Conservation (phyloP, 176 grass and related monocot species). For the Triticum dicoccoides region DNA sequence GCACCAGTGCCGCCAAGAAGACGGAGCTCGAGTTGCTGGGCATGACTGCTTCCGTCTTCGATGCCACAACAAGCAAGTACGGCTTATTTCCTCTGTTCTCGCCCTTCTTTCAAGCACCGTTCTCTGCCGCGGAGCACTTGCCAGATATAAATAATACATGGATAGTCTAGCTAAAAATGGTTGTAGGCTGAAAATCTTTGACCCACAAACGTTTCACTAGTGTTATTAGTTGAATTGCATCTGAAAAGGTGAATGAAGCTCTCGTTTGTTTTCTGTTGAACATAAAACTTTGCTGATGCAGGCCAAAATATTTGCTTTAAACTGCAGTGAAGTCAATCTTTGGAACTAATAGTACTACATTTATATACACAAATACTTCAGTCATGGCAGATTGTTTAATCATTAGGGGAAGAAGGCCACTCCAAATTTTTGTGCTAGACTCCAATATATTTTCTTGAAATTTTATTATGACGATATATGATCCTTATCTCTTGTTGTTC, state of each 20-base stretch:
- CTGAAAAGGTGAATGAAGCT: neutral
- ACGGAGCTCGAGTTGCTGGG: constrained; percentile 61
- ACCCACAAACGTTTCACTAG: neutral
- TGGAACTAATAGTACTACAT: neutral
- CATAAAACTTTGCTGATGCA: neutral
- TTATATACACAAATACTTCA: neutral
- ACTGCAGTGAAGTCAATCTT: neutral
- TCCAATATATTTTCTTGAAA: neutral
- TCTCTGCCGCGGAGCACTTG: neutral
- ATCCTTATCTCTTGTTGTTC: neutral
- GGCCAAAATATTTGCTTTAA: neutral
- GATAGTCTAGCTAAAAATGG: neutral
- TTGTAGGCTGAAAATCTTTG: neutral
- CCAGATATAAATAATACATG: neutral
- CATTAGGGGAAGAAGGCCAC: neutral
- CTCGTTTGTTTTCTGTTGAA: neutral
- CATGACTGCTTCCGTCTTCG: constrained; percentile 57
- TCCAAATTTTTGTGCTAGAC: neutral
- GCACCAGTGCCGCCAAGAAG: constrained; percentile 48
- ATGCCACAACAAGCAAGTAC: constrained; percentile 47
- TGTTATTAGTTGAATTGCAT: neutral
- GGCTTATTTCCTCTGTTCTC: constrained; percentile 1
- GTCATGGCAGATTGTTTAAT: neutral
- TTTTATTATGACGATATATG: neutral
- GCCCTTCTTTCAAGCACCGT: neutral